Base-by-base conservation (phyloP, 2,329 filamentous ascomycete genomes). In the Knoxdaviesia proteae region DNA sequence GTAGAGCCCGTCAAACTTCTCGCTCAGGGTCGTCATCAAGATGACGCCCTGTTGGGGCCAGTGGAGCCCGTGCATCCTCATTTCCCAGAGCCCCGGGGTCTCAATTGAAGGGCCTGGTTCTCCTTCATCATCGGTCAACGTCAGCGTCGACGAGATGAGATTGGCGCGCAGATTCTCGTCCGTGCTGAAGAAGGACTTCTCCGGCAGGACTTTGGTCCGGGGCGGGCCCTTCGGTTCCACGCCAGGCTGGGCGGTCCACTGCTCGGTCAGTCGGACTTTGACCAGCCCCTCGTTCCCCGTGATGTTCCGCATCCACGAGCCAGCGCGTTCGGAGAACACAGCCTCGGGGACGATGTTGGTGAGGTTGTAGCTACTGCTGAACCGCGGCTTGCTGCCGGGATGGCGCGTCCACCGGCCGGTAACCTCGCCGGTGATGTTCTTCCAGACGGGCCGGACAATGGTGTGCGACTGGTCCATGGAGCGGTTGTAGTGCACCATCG, bases 1-100 rank as follows among this genome's bases (percentile, higher is more conserved):
- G 56, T 93, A 93, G 44, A 96, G 78, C 38, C 90, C 87, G n/a
- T 80, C 75, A 53, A 90, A 90, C 62, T 93, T 94, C 54, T 94
- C 82, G 57, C 86, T 94, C 40, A 86, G 88, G 1, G 88, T 94
- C 2, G 80, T 83, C 54, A 96, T 63, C 34, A 96, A 63, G 41
- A 90, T 73, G 9, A 76, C 72, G 2, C 90, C 90, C 47, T 80
- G 73, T n/a, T 71, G 69, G 35, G 80, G 77, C 67, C 86, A 92
- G 61, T 96, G 88, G 4, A 92, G 70, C 4, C 90, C 90, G 58
- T 84, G 78, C 41, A 94, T 61, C 42, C 73, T 69, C 61, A 92
- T 75, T 50, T 87, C 79, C 76, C 81, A 87, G 49, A 74, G 81
- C 53, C 78, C 78, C 20, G 20, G 20, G 20, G 20, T 20, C 20